Evolutionary conservation across 139 green algal species (phyloP), one percentile per base, ranked within the genome.

Genomic region (Volvox africanus): DNA sequence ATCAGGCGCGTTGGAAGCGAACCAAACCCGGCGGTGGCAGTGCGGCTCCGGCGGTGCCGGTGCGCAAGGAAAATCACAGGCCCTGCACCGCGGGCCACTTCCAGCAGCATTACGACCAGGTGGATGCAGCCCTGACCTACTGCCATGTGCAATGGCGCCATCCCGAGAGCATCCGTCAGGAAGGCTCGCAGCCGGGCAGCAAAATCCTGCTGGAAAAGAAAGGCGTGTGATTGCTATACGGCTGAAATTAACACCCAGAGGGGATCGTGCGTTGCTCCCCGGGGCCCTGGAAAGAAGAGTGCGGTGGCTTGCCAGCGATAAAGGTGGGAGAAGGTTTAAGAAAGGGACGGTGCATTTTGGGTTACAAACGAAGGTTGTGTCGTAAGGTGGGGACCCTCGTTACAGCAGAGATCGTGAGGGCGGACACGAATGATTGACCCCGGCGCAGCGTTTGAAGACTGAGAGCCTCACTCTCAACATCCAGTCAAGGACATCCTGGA

Each of bases 101-200:
- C 83, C 26, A 89, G 83, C 26, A 89, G 83, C 67, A 68, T 50
- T 11, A 62, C 67, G 28, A 89, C 67, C 67, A 81, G 68, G 6
- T 81, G 65, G 35, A 89, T 62, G 36, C 67, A 89, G 62, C 82
- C 83, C 36, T 89, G 67, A 0, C 36, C 13, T 0, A 89, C 68
- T 26, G 30, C 36, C 9, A 89, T 44, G 28, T 89, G 83, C 5
- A 89, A 37, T 18, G 83, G 67, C 9, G 83, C 14, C 83, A 80
- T 80, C 30, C 26, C 24, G 6, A 89, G 83, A 13, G 35, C 36
- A 0, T 89, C 26, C 1, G 24, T 30, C 35, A 89, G 83, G 36
- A 89, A 89, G 20, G 11, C 0, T 0, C 17, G 26, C 16, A 89
- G 83, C 67, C 83, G 83, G 50, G 67, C 13, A 26, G 83, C 36